phyloP scores from a whole-genome alignment of 2,329 filamentous ascomycete genomes.

The Exophiala viscosa region DNA sequence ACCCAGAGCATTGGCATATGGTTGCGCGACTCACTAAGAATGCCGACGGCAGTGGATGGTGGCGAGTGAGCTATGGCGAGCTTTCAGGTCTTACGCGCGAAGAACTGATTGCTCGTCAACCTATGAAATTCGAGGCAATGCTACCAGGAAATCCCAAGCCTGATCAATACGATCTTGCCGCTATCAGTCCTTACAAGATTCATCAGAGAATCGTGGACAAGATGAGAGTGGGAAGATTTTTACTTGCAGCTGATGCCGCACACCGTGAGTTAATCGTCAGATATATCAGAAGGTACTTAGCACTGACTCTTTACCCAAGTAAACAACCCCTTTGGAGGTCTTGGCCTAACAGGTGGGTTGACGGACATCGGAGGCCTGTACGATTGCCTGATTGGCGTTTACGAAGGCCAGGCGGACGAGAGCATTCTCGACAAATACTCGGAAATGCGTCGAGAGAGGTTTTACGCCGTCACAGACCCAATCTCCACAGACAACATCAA shows the following conservation, averaged over 20 bases:
- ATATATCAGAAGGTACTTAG: too few relatives aligned
- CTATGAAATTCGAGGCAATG: slow-evolving; percentile 55
- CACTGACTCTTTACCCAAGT: slow-evolving; percentile 9
- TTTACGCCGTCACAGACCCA: slow-evolving; percentile 37
- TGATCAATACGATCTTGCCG: slow-evolving; percentile 54
- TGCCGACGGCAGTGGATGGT: slow-evolving; percentile 50
- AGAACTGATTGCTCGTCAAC: slow-evolving; percentile 53
- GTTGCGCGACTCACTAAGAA: slow-evolving; percentile 58
- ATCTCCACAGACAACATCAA: slow-evolving; percentile 42
- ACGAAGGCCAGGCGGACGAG: slow-evolving; percentile 37
- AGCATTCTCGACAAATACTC: slow-evolving; percentile 43
- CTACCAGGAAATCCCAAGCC: slow-evolving; percentile 59
- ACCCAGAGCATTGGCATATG: slow-evolving; percentile 62
- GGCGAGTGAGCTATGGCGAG: slow-evolving; percentile 63
- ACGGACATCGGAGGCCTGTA: slow-evolving; percentile 59
- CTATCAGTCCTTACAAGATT: slow-evolving; percentile 59
- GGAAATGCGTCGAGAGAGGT: slow-evolving; percentile 40
- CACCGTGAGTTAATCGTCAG: slow-evolving; percentile 36
- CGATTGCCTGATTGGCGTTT: slow-evolving; percentile 53
- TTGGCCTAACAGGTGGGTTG: slow-evolving; percentile 55
- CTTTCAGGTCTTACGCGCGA: slow-evolving; percentile 51
- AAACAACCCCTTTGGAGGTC: slow-evolving; percentile 55
- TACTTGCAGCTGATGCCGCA: slow-evolving; percentile 60
- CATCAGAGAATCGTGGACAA: slow-evolving; percentile 58
- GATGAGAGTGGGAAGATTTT: slow-evolving; percentile 55